Evolutionary conservation across 1,284 basidiomycete genomes (phyloP).

Genomic region (Tilletia indica): DNA sequence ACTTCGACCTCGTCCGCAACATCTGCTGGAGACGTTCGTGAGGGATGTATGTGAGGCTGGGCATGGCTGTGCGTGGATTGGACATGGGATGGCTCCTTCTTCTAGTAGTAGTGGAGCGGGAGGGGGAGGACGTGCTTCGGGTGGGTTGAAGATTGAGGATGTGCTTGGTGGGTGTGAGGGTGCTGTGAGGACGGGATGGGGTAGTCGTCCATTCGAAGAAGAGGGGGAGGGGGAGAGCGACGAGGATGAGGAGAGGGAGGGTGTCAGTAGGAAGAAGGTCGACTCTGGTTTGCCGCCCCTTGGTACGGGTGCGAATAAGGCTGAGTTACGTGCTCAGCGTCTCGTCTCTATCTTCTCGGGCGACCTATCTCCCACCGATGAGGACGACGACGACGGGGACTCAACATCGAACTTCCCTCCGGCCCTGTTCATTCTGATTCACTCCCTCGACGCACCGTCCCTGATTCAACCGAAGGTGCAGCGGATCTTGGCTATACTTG

Average conservation of each 20-base stretch:
- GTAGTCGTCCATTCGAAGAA: neutral
- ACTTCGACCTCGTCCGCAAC: neutral
- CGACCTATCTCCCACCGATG: neutral
- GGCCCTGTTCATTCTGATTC: slow-evolving; percentile 13
- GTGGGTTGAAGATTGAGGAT: slow-evolving; percentile 10
- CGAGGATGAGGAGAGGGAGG: neutral
- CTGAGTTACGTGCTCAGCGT: neutral
- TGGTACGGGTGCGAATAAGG: neutral
- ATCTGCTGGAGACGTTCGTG: neutral
- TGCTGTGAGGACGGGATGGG: neutral
- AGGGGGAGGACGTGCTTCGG: neutral
- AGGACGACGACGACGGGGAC: neutral
- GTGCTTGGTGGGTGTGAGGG: slow-evolving; percentile 6
- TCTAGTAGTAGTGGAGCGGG: neutral
- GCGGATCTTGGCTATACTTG: neutral
- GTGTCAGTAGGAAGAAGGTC: neutral
- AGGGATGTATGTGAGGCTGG: slow-evolving; percentile 3
- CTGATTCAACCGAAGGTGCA: slow-evolving; percentile 2
- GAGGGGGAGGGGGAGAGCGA: neutral
- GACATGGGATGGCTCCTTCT: slow-evolving; percentile 9
- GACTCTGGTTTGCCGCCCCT: too few relatives aligned
- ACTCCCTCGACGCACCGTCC: slow-evolving; percentile 7
- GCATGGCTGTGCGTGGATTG: slow-evolving; percentile 14
- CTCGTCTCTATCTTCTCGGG: neutral
- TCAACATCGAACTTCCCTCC: neutral